phyloP scores from a whole-genome alignment of 108 stramenopile species.

The Pseudonitzschia delicatissima region DNA sequence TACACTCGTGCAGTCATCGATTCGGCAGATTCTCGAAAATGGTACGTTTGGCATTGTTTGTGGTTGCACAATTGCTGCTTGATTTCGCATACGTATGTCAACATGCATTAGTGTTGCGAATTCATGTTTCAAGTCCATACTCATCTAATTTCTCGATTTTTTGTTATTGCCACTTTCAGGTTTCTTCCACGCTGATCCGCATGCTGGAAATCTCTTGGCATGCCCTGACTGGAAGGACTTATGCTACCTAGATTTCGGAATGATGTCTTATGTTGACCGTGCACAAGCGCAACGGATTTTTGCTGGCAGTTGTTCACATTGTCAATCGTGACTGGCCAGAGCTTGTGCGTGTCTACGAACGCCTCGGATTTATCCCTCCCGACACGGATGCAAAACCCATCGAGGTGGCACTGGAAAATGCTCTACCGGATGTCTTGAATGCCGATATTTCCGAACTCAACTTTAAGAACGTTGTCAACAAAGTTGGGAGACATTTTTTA shows the following conservation, averaged over 20 bases:
- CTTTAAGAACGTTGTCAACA: constrained; percentile 94
- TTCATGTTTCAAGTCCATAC: neutral
- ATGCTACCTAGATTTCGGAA: constrained; percentile 95
- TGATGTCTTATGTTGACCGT: constrained; percentile 91
- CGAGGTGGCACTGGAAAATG: constrained; percentile 82
- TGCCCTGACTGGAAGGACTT: constrained; percentile 77
- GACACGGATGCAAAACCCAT: constrained; percentile 85
- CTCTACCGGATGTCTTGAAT: constrained; percentile 92
- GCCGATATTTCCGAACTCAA: constrained; percentile 91
- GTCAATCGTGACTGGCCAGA: constrained; percentile 94
- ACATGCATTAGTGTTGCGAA: no score
- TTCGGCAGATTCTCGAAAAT: constrained; percentile 93
- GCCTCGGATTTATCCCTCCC: constrained; percentile 91
- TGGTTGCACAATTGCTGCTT: constrained; percentile 38
- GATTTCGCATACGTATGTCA: no score
- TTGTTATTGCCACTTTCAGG: neutral
- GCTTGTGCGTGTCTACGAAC: constrained; percentile 80
- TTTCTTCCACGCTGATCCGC: constrained; percentile 41
- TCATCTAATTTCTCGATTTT: neutral
- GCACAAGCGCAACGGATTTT: constrained; percentile 90
- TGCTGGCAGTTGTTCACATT: constrained; percentile 95
- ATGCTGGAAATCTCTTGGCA: constrained; percentile 84
- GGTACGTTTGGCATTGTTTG: constrained; percentile 68
- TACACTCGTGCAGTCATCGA: constrained; percentile 89
- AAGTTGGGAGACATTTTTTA: constrained; percentile 96